Conservation (phyloP, 2,329 filamentous ascomycete species). For the Penicillium sclerotiorum region DNA sequence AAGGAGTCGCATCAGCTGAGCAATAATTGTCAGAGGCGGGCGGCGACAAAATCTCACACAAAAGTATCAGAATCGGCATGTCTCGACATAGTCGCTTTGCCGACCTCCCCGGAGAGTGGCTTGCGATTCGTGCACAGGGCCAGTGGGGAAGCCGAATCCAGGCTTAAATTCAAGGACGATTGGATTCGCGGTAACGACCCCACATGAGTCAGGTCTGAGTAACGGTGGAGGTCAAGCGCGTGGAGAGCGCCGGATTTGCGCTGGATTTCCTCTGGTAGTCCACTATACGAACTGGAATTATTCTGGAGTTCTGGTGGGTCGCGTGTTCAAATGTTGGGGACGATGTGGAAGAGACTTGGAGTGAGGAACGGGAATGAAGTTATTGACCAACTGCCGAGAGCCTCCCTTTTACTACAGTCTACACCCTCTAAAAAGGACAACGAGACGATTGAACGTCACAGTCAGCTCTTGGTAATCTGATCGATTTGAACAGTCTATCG, state of each 20-base stretch:
- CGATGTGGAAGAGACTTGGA: neutral
- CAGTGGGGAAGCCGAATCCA: conserved; percentile 4
- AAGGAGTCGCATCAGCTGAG: neutral
- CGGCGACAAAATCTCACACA: neutral
- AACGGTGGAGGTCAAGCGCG: conserved; percentile 22
- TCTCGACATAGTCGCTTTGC: conserved; percentile 24
- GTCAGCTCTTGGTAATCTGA: neutral
- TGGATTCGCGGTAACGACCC: conserved; percentile 20
- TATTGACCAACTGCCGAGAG: conserved; percentile 15
- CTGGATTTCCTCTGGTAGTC: no score
- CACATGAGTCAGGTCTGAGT: conserved; percentile 39
- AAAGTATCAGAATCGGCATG: conserved; percentile 24
- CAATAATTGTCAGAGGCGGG: neutral
- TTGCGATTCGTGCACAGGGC: conserved; percentile 1
- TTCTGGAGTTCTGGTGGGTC: no score
- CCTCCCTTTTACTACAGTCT: neutral
- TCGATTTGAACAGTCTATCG: neutral
- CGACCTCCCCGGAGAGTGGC: conserved; percentile 17
- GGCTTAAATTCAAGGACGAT: conserved; percentile 5
- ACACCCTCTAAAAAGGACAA: neutral
- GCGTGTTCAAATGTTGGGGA: no score
- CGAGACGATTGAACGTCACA: neutral
- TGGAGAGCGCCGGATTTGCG: conserved; percentile 4
- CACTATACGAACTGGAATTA: no score
- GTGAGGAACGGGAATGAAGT: conserved; percentile 6